These are phyloP conservation scores for Acidomyces sp. DNA, from an alignment of 495 filamentous ascomycete species.

Conservation along the genomic window DNA sequence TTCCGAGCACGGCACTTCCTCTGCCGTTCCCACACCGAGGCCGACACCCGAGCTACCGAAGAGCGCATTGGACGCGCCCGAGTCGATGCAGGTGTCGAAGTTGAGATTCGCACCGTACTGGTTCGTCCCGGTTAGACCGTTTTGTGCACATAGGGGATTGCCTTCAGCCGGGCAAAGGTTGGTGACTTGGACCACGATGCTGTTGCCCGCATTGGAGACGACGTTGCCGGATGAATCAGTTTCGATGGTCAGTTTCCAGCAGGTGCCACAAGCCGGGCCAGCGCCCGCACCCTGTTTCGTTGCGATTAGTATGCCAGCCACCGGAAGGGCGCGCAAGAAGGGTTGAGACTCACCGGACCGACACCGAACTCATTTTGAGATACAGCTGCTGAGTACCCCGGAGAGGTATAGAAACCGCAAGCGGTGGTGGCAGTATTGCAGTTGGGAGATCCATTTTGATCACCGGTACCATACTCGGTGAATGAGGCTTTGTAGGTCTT, in stretches of 20 bases:
- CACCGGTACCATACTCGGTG: slow-evolving; percentile 19
- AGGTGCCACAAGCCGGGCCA: slow-evolving; percentile 28
- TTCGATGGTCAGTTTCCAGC: slow-evolving; percentile 24
- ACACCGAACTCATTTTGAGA: slow-evolving; percentile 31
- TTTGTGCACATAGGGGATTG: slow-evolving; percentile 27
- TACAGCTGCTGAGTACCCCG: slow-evolving; percentile 23
- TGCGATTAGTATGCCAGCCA: background rate
- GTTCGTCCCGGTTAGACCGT: slow-evolving; percentile 20
- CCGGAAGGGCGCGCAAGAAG: background rate
- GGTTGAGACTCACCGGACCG: slow-evolving; percentile 11
- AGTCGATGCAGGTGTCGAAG: slow-evolving; percentile 32
- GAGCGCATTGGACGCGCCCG: slow-evolving; percentile 25
- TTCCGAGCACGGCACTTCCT: slow-evolving; percentile 20
- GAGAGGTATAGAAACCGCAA: slow-evolving; percentile 17
- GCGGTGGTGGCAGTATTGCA: slow-evolving; percentile 18
- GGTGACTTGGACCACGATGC: slow-evolving; percentile 27
- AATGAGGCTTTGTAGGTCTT: slow-evolving; percentile 19
- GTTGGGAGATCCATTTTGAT: slow-evolving; percentile 10
- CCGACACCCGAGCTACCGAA: slow-evolving; percentile 25
- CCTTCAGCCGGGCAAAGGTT: slow-evolving; percentile 28
- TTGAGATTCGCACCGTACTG: slow-evolving; percentile 29
- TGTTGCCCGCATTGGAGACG: slow-evolving; percentile 19
- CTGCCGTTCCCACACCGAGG: slow-evolving; percentile 23
- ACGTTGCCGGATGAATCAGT: slow-evolving; percentile 21
- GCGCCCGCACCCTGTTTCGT: slow-evolving; percentile 21